Conservation (phyloP, 2,329 filamentous ascomycete genomes). For the Drechslerella stenobrocha region DNA sequence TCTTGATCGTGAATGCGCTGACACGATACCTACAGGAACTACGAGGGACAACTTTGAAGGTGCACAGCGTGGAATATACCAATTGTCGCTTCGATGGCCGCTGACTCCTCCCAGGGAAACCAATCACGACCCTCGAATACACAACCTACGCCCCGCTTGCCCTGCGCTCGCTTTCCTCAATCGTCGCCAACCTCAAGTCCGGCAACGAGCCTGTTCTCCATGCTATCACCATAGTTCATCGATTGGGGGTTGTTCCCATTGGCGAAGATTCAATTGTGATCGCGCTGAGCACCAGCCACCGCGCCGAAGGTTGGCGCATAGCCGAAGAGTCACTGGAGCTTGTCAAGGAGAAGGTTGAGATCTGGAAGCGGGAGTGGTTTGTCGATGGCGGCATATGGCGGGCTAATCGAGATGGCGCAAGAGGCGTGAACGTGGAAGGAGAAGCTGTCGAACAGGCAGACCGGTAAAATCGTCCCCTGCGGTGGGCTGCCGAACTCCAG, state of each 20-base stretch:
- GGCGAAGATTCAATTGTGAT: conserved; percentile 93
- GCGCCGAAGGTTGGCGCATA: conserved; percentile 80
- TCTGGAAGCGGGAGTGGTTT: conserved; percentile 95
- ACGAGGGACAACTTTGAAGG: conserved; percentile 74
- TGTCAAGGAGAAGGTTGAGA: conserved; percentile 84
- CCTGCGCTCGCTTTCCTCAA: conserved; percentile 68
- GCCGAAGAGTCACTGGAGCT: conserved; percentile 86
- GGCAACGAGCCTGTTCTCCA: conserved; percentile 66
- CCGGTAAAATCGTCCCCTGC: conserved; percentile 2
- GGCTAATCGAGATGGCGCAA: conserved; percentile 75
- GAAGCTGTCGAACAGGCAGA: conserved; percentile 37
- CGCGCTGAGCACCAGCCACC: conserved; percentile 79
- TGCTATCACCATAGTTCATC: conserved; percentile 78
- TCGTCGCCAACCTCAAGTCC: conserved; percentile 62
- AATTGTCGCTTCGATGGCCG: background rate
- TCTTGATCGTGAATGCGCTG: too few species aligned
- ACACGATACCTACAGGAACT: conserved; percentile 62
- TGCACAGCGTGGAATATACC: background rate
- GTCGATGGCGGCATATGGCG: conserved; percentile 76
- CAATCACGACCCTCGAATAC: conserved; percentile 76
- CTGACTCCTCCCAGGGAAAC: conserved; percentile 56
- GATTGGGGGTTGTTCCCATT: conserved; percentile 81
- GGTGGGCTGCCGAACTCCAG: too few species aligned
- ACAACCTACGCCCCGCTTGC: conserved; percentile 72
- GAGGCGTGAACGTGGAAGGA: conserved; percentile 57